Conservation (phyloP, 768 basidiomycete species). For the Rubroboletus satanas region DNA sequence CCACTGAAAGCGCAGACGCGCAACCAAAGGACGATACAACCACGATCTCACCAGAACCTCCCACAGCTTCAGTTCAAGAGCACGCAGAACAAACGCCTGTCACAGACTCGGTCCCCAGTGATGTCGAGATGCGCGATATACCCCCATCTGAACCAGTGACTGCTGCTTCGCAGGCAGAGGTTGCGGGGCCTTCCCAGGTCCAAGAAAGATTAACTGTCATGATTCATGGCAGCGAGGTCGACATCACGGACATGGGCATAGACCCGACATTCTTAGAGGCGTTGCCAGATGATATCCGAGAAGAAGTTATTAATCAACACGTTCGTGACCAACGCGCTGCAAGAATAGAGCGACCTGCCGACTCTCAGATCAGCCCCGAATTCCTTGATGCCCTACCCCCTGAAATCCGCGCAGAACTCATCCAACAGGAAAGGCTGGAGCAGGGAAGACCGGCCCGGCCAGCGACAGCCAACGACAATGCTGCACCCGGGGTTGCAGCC, state of each 20-base stretch:
- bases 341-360: conserved; percentile 65
- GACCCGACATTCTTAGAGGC: conserved; percentile 98
- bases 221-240: conserved; percentile 89
- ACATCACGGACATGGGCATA: conserved; percentile 98
- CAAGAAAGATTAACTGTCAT: conserved; percentile 76
- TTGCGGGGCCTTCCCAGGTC: conserved; percentile 34
- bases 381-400: conserved; percentile 96
- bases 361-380: conserved; percentile 89
- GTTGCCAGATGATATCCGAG: conserved; percentile 96
- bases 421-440: conserved; percentile 91
- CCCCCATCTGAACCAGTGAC: conserved; percentile 19
- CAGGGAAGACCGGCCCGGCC: conserved; percentile 53
- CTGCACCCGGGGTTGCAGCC: conserved; percentile 41
- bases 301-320: conserved; percentile 96
- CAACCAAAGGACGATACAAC: conserved; percentile 14
- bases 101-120: conserved; percentile 35
- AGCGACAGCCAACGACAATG: conserved; percentile 28
- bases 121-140: conserved; percentile 52
- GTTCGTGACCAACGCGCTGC: conserved; percentile 87
- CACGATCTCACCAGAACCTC: conserved; percentile 10
- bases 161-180: conserved; percentile 15
- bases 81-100: conserved; percentile 15
- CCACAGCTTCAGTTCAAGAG: conserved; percentile 9
- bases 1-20: conserved; percentile 28
- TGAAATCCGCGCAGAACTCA: conserved; percentile 93